These are phyloP conservation scores for Syzygium aqueum DNA, from an alignment of 345 rosid genomes.

Conservation along the genomic window DNA sequence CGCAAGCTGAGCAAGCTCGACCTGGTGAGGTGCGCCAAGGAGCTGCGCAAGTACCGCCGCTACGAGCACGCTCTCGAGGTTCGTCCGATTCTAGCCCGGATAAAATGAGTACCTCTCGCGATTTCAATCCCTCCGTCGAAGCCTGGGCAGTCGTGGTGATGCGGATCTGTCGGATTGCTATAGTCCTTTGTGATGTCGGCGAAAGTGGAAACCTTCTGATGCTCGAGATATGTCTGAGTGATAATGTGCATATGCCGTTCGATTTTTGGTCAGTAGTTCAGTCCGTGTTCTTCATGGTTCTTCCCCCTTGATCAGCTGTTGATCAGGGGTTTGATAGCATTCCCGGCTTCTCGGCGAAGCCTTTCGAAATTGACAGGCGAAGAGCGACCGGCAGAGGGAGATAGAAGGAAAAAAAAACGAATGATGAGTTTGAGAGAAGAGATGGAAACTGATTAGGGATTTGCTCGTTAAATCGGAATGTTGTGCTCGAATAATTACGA, in stretches of 20 bases:
- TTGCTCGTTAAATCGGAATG: background rate
- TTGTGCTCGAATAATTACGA: background rate
- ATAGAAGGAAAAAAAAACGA: background rate
- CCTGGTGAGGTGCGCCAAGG: conserved; percentile 31
- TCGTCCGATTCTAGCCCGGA: background rate
- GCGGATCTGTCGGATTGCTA: background rate
- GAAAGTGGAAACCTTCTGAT: background rate
- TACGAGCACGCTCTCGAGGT: conserved; percentile 65
- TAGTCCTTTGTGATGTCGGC: background rate
- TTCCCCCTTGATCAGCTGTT: background rate
- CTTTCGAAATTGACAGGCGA: background rate
- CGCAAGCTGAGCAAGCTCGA: conserved; percentile 16
- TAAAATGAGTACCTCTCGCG: background rate
- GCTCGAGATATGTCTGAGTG: background rate
- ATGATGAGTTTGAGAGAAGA: background rate
- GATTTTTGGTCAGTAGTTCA: background rate
- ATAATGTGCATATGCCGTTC: background rate
- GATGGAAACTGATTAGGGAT: background rate
- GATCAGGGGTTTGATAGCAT: background rate
- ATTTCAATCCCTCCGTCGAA: background rate
- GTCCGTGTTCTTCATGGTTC: background rate
- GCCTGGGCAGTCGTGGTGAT: background rate
- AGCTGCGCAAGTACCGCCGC: conserved; percentile 50
- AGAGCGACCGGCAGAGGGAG: background rate
- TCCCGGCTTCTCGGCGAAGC: background rate